Evolutionary conservation across 139 green algal genomes (phyloP).

Genomic region (Ostreobium quekettii): DNA sequence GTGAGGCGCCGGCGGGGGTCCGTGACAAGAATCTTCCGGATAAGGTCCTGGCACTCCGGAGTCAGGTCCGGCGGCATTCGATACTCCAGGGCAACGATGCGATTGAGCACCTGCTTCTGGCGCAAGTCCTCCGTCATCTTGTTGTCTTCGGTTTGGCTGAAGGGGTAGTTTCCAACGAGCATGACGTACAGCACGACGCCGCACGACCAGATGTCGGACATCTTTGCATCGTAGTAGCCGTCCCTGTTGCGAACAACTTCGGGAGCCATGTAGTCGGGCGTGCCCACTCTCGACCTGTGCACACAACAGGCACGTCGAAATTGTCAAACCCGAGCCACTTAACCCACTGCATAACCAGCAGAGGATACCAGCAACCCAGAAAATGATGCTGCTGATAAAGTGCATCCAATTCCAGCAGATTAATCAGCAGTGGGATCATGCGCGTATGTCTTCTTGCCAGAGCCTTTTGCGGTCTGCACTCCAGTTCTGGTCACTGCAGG

Average conservation of each 20-base stretch:
- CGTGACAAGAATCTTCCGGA: conserved; percentile 57
- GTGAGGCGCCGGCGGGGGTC: conserved; percentile 38
- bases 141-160: conserved; percentile 31
- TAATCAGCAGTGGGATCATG: too few species aligned
- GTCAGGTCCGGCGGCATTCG: conserved; percentile 10
- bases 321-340: too few species aligned
- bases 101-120: neutral
- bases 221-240: conserved; percentile 49
- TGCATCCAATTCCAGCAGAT: too few species aligned
- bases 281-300: conserved; percentile 17
- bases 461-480: too few species aligned
- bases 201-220: conserved; percentile 58
- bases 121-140: conserved; percentile 4
- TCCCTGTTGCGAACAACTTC: conserved; percentile 16
- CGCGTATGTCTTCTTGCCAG: too few species aligned
- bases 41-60: conserved; percentile 32
- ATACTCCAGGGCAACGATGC: conserved; percentile 8
- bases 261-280: conserved; percentile 23
- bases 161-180: conserved; percentile 49
- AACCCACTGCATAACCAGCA: too few species aligned
- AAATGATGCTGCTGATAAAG: too few species aligned
- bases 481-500: too few species aligned
- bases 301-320: neutral
- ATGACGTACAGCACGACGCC: conserved; percentile 56
- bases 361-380: too few species aligned